phyloP scores from a whole-genome alignment of 2,329 filamentous ascomycete genomes.

The Aspergillus quadricinctus region DNA sequence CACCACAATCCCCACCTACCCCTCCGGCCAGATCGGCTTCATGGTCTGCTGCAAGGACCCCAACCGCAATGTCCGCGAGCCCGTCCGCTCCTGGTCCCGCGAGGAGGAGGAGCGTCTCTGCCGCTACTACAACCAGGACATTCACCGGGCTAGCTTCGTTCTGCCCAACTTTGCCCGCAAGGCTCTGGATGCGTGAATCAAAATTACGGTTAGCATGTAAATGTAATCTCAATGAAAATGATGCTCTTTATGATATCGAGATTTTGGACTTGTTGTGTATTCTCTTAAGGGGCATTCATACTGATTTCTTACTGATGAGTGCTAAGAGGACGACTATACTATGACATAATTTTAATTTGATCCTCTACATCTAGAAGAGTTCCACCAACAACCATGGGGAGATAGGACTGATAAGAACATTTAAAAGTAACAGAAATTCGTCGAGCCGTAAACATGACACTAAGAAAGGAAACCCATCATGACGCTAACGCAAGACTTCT shows the following conservation, averaged over 20 bases:
- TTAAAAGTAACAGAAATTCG: conserved; percentile 17
- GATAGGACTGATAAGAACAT: conserved; percentile 4
- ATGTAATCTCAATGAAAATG: conserved; percentile 2
- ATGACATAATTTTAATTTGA: conserved; percentile 4
- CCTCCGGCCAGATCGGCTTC: conserved; percentile 98
- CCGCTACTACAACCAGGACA: conserved; percentile 95
- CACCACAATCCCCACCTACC: conserved; percentile 97
- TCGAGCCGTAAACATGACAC: conserved; percentile 19
- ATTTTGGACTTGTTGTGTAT: not conserved
- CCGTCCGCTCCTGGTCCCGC: conserved; percentile 71
- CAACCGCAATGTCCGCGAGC: conserved; percentile 76
- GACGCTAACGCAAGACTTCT: conserved; percentile 38
- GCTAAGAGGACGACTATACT: not conserved
- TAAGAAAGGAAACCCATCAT: conserved; percentile 11
- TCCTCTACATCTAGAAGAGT: conserved; percentile 18
- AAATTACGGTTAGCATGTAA: not conserved
- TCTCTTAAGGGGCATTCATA: too few relatives aligned
- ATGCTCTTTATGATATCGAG: conserved; percentile 6
- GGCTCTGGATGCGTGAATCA: conserved; percentile 44
- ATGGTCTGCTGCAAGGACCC: conserved; percentile 99
- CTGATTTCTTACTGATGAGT: not conserved
- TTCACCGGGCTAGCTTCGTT: conserved; percentile 91
- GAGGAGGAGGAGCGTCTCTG: conserved; percentile 92
- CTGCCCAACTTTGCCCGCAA: conserved; percentile 91
- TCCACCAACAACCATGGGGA: not conserved